Base-by-base conservation (phyloP, 805 yeast species). In the Barnettozyma sp. region DNA sequence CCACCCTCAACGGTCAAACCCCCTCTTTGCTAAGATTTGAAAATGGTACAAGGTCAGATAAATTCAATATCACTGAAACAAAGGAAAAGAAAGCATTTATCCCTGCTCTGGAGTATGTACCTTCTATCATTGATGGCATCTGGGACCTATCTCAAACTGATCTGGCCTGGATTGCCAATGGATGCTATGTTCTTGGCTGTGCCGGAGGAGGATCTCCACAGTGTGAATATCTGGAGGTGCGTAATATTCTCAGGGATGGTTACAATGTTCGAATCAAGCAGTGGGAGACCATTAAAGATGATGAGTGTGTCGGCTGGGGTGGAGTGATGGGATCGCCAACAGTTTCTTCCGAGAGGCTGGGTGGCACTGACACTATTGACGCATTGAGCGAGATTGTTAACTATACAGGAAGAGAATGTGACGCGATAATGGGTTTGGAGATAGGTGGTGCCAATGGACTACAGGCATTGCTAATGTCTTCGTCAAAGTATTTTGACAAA, bases 121-220 rank as follows among this genome's bases (percentile, higher is more conserved):
- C 71, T 3, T 14, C 28, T 8, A 46, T 62, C 24, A 54, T 46
- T 34, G 17, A 36, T 8, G 43, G 61, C 22, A 59, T 62, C 39
- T 67, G 73, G 73, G 34, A 58, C 2, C 35, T 67, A 15, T 52
- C 63, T 4, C 66, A 59, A 41, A 52, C 48, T 3, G 72, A 67
- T 45, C 41, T 50, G 28, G 65, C 62, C 22, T 64, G 56, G 44
- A 40, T 67, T 8, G 42, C 59, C 8, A 52, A 60, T 25, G 73
- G 72, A 10, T 48, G 60, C 30, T 67, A 67, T 42, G 65, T 67
- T 37, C 53, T 67, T 9, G 73, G 73, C 5, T 61, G 68, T 49
- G 73, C 71, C 6, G 73, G 73, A 7, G 73, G 73, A 22, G 72
- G 73, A 8, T 56, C 57, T 22, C 71, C 73, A 8, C 63, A 66